Conservation (phyloP, 2,329 filamentous ascomycete species). For the Zymoseptoria crescenta region DNA sequence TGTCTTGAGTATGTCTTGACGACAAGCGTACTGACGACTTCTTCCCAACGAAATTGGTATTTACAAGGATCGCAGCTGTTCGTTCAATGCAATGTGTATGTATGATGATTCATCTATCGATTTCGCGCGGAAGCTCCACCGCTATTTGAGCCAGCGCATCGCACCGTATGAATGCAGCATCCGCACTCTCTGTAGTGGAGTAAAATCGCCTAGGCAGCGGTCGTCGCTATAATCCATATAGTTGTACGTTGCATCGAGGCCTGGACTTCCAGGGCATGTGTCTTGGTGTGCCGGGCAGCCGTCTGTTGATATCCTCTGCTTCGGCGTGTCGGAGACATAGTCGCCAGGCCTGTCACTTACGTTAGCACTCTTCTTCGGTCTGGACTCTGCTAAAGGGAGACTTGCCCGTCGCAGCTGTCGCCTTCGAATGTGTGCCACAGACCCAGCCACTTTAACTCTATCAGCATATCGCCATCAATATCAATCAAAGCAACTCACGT, state of each 20-base stretch:
- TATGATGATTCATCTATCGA: neutral
- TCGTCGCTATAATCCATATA: conserved; percentile 39
- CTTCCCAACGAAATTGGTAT: neutral
- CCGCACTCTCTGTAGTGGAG: neutral
- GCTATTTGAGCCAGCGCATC: neutral
- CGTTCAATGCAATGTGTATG: neutral
- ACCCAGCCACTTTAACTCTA: conserved; percentile 31
- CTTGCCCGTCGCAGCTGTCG: conserved; percentile 28
- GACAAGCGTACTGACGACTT: neutral
- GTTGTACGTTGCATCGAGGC: conserved; percentile 44
- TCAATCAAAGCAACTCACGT: conserved; percentile 6
- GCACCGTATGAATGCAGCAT: conserved; percentile 8
- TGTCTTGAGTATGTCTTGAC: neutral
- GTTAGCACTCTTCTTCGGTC: neutral
- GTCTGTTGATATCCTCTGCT: conserved; percentile 34
- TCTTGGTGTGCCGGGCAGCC: conserved; percentile 44
- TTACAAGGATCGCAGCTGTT: neutral
- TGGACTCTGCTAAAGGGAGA: neutral
- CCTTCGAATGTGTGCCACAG: conserved; percentile 37
- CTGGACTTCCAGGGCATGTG: conserved; percentile 38
- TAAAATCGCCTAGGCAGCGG: conserved; percentile 5
- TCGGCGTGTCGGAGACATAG: conserved; percentile 34
- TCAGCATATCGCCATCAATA: neutral
- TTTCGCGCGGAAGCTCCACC: neutral
- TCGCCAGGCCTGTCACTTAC: conserved; percentile 29